Evolutionary conservation across 2,329 filamentous ascomycete species (phyloP).

Genomic region (Neonectria faginata): DNA sequence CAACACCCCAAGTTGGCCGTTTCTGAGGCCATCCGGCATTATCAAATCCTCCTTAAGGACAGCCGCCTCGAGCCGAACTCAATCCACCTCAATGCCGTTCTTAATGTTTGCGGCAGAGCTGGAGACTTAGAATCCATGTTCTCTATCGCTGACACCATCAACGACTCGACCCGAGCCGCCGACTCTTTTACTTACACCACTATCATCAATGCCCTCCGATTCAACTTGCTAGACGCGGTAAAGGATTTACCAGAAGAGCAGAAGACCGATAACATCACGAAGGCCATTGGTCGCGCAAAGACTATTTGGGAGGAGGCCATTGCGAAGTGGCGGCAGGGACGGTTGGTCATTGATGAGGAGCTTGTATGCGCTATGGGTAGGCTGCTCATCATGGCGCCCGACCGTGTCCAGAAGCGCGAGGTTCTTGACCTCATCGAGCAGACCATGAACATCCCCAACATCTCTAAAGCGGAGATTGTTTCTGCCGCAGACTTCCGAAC

Average conservation of each 20-base stretch:
- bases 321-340: conserved; percentile 78
- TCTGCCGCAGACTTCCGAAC: conserved; percentile 23
- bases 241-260: conserved; percentile 48
- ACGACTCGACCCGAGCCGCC: conserved; percentile 72
- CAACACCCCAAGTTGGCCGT: conserved; percentile 70
- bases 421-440: conserved; percentile 83
- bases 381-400: conserved; percentile 74
- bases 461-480: conserved; percentile 49
- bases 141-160: conserved; percentile 77
- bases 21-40: conserved; percentile 77
- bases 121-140: conserved; percentile 85
- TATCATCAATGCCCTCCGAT: conserved; percentile 80
- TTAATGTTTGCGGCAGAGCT: conserved; percentile 82
- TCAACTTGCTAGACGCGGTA: conserved; percentile 43
- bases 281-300: conserved; percentile 74
- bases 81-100: conserved; percentile 88
- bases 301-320: conserved; percentile 85
- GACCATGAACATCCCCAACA: conserved; percentile 79
- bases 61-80: conserved; percentile 77
- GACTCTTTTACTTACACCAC: conserved; percentile 81
- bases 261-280: conserved; percentile 50
- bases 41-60: conserved; percentile 76
- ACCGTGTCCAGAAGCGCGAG: conserved; percentile 72
- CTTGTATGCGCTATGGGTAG: conserved; percentile 86
- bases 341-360: conserved; percentile 79